Percentiles rank a stretch among this genome's conserved stretches.
These are phyloP conservation scores for Suzukiozyma palmioleophila DNA, from an alignment of 1,139 yeast species.

Conservation along the genomic window DNA sequence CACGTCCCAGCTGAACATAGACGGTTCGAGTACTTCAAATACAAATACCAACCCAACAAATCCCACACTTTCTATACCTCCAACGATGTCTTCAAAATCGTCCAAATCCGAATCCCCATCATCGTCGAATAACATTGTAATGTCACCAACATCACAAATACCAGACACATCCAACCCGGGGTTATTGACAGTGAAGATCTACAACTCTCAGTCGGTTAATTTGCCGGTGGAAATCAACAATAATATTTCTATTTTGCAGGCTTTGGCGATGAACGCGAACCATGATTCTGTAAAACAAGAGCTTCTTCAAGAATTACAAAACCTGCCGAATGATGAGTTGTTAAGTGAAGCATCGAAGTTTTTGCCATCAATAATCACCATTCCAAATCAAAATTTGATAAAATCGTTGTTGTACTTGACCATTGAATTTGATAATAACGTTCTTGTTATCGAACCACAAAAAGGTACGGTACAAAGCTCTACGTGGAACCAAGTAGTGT, in stretches of 20 bases:
- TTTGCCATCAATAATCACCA: slow-evolving; percentile 64
- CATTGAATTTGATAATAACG: slow-evolving; percentile 76
- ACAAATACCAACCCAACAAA: slow-evolving; percentile 1
- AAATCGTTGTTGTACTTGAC: slow-evolving; percentile 64
- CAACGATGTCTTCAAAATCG: slow-evolving; percentile 1
- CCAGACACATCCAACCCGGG: slow-evolving; percentile 44
- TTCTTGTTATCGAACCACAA: slow-evolving; percentile 76
- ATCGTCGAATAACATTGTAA: slow-evolving; percentile 5
- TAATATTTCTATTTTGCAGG: slow-evolving; percentile 47
- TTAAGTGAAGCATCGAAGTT: slow-evolving; percentile 38
- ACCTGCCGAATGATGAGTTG: slow-evolving; percentile 15
- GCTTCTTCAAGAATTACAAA: slow-evolving; percentile 26
- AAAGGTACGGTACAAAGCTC: slow-evolving; percentile 56
- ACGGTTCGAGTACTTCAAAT: background rate
- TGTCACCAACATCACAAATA: slow-evolving; percentile 2
- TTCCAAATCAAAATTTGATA: slow-evolving; percentile 49
- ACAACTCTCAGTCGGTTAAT: slow-evolving; percentile 54
- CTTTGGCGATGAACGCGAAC: slow-evolving; percentile 47
- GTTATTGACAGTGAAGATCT: slow-evolving; percentile 63
- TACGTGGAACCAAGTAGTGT: slow-evolving; percentile 80
- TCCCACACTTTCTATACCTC: background rate
- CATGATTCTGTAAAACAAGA: slow-evolving; percentile 35
- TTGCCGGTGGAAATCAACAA: slow-evolving; percentile 59
- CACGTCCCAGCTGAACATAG: too few species aligned
- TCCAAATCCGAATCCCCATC: slow-evolving; percentile 1